phyloP scores from a whole-genome alignment of 805 yeast genomes.

The Wickerhamomyces hampshirensis region DNA sequence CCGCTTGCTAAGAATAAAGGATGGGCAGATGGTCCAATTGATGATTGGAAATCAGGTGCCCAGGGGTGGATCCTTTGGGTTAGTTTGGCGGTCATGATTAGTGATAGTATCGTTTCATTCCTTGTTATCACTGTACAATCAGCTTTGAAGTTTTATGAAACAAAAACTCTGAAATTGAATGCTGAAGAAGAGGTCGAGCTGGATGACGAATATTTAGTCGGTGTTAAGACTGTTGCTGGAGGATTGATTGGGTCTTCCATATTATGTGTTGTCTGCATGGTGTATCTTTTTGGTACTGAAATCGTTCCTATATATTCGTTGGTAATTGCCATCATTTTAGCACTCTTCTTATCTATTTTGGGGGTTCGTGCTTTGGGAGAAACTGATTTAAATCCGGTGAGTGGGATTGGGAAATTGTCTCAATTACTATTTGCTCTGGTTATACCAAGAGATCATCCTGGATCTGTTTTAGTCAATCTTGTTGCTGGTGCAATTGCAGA shows the following conservation, averaged over 20 bases:
- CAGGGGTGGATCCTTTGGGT: slow-evolving; percentile 99
- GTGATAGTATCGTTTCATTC: slow-evolving; percentile 83
- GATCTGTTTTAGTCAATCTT: slow-evolving; percentile 76
- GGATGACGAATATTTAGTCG: slow-evolving; percentile 44
- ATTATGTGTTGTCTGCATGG: slow-evolving; percentile 60
- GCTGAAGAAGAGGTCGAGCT: slow-evolving; percentile 20
- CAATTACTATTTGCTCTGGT: slow-evolving; percentile 83
- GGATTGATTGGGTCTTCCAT: slow-evolving; percentile 68
- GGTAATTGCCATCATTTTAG: slow-evolving; percentile 62
- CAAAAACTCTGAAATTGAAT: neutral
- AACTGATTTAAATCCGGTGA: slow-evolving; percentile 93
- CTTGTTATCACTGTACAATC: slow-evolving; percentile 52
- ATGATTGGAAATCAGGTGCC: slow-evolving; percentile 90
- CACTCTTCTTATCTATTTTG: slow-evolving; percentile 72
- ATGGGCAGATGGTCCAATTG: slow-evolving; percentile 90
- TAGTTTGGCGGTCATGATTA: slow-evolving; percentile 87
- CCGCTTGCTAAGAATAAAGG: slow-evolving; percentile 64
- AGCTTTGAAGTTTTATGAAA: slow-evolving; percentile 18
- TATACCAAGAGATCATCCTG: slow-evolving; percentile 70
- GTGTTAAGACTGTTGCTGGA: slow-evolving; percentile 39
- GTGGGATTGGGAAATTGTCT: slow-evolving; percentile 93
- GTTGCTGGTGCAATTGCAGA: slow-evolving; percentile 97
- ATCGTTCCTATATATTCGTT: slow-evolving; percentile 70
- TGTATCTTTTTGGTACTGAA: slow-evolving; percentile 58
- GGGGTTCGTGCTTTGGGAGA: slow-evolving; percentile 96